Evolutionary conservation across 2,329 filamentous ascomycete genomes (phyloP).

Genomic region (Aspergillus oerlinghausenensis): DNA sequence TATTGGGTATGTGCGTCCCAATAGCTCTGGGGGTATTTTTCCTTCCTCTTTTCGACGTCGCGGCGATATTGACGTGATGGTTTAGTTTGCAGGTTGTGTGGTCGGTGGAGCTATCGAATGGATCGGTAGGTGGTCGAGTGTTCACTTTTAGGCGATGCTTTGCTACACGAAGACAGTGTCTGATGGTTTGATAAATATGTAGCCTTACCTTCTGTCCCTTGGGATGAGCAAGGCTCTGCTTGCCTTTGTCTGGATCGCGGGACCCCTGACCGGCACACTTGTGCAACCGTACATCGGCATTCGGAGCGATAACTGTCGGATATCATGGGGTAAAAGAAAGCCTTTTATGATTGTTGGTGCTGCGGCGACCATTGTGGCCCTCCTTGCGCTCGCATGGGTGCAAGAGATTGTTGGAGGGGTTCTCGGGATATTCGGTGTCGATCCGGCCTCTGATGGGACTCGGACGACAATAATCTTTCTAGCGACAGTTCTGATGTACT

Average conservation of each 20-base stretch:
- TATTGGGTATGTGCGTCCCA: slow-evolving; percentile 53
- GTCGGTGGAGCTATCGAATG: slow-evolving; percentile 92
- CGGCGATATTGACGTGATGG: slow-evolving; percentile 6
- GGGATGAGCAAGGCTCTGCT: slow-evolving; percentile 79
- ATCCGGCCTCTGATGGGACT: slow-evolving; percentile 60
- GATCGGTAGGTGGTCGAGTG: slow-evolving; percentile 55
- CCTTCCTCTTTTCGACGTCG: neutral
- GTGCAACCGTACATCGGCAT: slow-evolving; percentile 82
- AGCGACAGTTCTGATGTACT: slow-evolving; percentile 81
- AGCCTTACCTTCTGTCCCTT: slow-evolving; percentile 71
- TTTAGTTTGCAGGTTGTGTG: slow-evolving; percentile 80
- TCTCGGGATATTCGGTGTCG: slow-evolving; percentile 65
- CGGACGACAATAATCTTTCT: slow-evolving; percentile 66
- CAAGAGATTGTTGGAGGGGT: slow-evolving; percentile 66
- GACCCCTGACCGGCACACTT: slow-evolving; percentile 70
- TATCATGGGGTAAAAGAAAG: slow-evolving; percentile 71
- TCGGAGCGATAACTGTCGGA: slow-evolving; percentile 70
- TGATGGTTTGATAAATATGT: neutral
- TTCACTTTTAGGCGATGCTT: too few species aligned
- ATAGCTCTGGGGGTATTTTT: neutral
- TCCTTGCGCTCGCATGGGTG: slow-evolving; percentile 70
- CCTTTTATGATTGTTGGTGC: slow-evolving; percentile 75
- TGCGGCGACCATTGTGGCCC: slow-evolving; percentile 60
- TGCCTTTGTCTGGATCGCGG: slow-evolving; percentile 80
- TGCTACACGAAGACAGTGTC: neutral